Evolutionary conservation across 164 flowering plant genomes (phyloP), one percentile per base, ranked within the genome.

Genomic region (Chimonanthus salicifolius): DNA sequence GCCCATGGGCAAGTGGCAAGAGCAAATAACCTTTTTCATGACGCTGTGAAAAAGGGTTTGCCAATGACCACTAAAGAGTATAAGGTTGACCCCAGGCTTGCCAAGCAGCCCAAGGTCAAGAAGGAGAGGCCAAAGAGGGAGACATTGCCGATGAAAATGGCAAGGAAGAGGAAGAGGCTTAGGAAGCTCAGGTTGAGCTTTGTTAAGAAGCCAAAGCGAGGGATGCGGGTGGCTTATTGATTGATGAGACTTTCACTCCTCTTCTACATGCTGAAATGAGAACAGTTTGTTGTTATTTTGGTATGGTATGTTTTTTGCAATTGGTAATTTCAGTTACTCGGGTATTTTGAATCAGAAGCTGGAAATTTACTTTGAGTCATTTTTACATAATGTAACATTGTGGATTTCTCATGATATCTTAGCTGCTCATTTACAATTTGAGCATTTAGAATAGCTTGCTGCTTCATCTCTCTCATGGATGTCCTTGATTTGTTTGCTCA

Each of bases 111-210:
- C 15, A 78, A 78, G 80, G 81, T 51, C 7, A 86, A 81, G 77
- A 87, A 87, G 88, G 84, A 82, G 82, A 89, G 85, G 82, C 72
- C 76, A 16, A 89, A 89, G 84, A 78, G 97, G 80, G 92, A 88
- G 84, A 90, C 99, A 7, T 83, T 96, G 83, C 97, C 98, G 0
- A 97, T 92, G 90, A 96, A 94, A 75, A 96, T 82, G 90, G 97
- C 88, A 0, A 86, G 88, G 84, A 96, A 96, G 88, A 89, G 92
- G 85, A 88, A 79, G 49, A 78, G 82, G 2, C 94, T 94, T 43
- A 88, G 73, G 77, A 87, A 89, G 71, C 78, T 94, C 18, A 74
- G 92, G 48, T 72, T 92, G 45, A 96, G 98, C 78, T 96, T 79
- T 77, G 99, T 96, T 51, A 96, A 94, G 91, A 96, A 96, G 81